These are phyloP conservation scores for Melampsora medusae DNA, from an alignment of 1,284 basidiomycete genomes.

Conservation along the genomic window DNA sequence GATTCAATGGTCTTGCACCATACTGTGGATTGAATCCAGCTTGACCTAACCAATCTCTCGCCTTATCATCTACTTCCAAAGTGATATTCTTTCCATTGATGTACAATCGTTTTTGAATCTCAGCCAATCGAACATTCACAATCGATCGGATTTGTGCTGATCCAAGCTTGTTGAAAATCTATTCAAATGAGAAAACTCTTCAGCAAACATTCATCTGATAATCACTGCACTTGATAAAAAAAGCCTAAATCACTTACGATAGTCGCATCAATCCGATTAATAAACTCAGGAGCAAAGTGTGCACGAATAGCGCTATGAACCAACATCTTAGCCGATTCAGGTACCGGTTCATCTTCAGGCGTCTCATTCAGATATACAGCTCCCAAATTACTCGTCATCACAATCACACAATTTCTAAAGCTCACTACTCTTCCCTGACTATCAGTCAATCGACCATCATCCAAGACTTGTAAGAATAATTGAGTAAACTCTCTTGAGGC, in stretches of 20 bases:
- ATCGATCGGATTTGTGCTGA: constrained; percentile 59
- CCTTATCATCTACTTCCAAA: constrained; percentile 70
- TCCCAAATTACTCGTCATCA: constrained; percentile 62
- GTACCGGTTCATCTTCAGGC: background rate
- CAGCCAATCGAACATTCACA: constrained; percentile 59
- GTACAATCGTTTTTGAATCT: constrained; percentile 70
- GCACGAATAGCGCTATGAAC: constrained; percentile 60
- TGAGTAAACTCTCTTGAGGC: constrained; percentile 61
- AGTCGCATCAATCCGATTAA: constrained; percentile 56
- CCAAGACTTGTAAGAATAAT: constrained; percentile 62
- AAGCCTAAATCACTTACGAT: constrained; percentile 45
- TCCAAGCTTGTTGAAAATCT: constrained; percentile 60
- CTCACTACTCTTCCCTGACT: constrained; percentile 54
- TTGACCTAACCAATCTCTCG: constrained; percentile 77
- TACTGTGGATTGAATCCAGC: constrained; percentile 68
- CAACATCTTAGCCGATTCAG: constrained; percentile 53
- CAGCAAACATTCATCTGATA: background rate
- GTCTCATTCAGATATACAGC: constrained; percentile 58
- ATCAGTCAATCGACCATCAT: constrained; percentile 61
- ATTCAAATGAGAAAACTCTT: constrained; percentile 35
- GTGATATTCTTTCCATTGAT: constrained; percentile 72
- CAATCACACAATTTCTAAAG: constrained; percentile 49
- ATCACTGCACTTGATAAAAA: background rate
- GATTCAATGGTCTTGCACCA: constrained; percentile 85
- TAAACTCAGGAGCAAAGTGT: constrained; percentile 62